phyloP scores from a whole-genome alignment of 169 alveolate genomes.

The Eimeria acervulina region DNA sequence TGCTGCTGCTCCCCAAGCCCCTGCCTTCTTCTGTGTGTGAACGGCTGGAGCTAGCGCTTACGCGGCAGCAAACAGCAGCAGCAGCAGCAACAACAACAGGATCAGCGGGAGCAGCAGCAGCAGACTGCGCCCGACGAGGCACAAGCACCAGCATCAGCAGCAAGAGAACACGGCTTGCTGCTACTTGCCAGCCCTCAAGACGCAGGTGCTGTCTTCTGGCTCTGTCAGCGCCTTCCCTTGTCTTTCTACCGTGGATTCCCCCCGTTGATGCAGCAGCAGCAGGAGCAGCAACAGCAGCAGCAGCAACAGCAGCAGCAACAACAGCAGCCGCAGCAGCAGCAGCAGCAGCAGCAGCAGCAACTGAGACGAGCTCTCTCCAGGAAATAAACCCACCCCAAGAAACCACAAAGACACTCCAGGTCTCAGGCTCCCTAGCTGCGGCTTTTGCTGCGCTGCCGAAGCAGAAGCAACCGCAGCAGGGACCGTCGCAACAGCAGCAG shows the following conservation, averaged over 20 bases:
- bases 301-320: not conserved
- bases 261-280: not conserved
- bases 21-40: not conserved
- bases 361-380: not conserved
- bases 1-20: slow-evolving; percentile 54
- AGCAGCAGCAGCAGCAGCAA: no score
- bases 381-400: not conserved
- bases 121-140: not conserved
- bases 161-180: not conserved
- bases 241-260: not conserved
- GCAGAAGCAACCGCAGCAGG: not conserved
- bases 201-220: not conserved
- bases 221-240: not conserved
- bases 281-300: slow-evolving; percentile 24
- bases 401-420: not conserved
- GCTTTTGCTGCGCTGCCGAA: slow-evolving; percentile 18
- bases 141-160: slow-evolving; percentile 17
- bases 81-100: slow-evolving; percentile 51
- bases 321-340: no score
- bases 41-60: not conserved
- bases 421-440: not conserved
- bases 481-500: not conserved
- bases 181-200: not conserved
- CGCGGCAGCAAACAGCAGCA: slow-evolving; percentile 23
- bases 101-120: not conserved